A percentile compares a stretch with the other conserved stretches of the same genome.
These are phyloP conservation scores for Pichia sp. DNA, from an alignment of 1,139 yeast species.

Conservation along the genomic window DNA sequence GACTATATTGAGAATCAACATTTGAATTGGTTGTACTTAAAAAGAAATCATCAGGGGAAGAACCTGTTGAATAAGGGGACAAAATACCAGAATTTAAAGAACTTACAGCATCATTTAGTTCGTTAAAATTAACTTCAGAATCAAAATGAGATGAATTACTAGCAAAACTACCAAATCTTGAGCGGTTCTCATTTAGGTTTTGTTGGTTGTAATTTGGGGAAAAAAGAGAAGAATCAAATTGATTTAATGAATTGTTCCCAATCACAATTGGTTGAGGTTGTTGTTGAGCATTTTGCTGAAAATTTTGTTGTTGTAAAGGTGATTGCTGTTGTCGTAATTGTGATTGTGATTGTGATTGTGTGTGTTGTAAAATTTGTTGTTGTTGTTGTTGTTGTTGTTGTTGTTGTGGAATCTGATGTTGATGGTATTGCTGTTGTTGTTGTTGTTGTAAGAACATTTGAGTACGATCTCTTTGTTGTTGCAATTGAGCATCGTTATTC, in stretches of 20 bases:
- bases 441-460: slow-evolving; percentile 13
- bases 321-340: slow-evolving; percentile 13
- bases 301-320: slow-evolving; percentile 17
- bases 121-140: slow-evolving; percentile 27
- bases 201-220: slow-evolving; percentile 3
- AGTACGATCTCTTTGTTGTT: slow-evolving; percentile 10
- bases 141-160: slow-evolving; percentile 18
- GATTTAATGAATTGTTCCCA: background rate
- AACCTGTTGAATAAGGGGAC: slow-evolving; percentile 31
- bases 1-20: slow-evolving; percentile 17
- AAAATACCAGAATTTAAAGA: slow-evolving; percentile 26
- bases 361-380: background rate
- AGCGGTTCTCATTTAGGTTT: slow-evolving; percentile 3
- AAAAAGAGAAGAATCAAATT: background rate
- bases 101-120: slow-evolving; percentile 28
- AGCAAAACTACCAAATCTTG: slow-evolving; percentile 19
- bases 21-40: slow-evolving; percentile 18
- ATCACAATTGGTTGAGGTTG: slow-evolving; percentile 4
- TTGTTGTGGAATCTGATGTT: slow-evolving; percentile 9
- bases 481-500: background rate
- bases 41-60: slow-evolving; percentile 31
- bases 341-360: slow-evolving; percentile 15
- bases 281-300: slow-evolving; percentile 14
- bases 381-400: slow-evolving; percentile 9
- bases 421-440: slow-evolving; percentile 16